These are phyloP conservation scores for Bisporella sp. DNA, from an alignment of 2,329 filamentous ascomycete species.

Conservation along the genomic window DNA sequence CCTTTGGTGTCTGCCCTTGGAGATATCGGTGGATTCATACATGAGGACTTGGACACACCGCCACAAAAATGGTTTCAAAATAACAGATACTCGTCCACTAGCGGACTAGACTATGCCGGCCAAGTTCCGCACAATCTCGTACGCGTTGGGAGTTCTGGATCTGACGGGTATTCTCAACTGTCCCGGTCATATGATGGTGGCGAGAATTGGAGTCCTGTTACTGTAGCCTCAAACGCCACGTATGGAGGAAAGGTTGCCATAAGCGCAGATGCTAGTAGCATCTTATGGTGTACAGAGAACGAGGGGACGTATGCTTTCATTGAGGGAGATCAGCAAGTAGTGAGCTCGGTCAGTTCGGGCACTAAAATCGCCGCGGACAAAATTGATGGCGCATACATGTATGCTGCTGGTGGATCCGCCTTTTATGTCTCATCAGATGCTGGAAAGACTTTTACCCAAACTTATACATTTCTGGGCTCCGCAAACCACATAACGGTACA, in stretches of 20 bases:
- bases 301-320: too few species aligned
- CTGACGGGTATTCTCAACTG: too few species aligned
- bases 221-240: too few species aligned
- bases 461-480: slow-evolving; percentile 30
- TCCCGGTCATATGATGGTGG: too few species aligned
- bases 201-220: too few species aligned
- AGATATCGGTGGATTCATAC: slow-evolving; percentile 15
- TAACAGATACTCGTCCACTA: slow-evolving; percentile 10
- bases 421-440: slow-evolving; percentile 45
- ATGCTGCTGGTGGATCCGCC: neutral
- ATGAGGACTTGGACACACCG: slow-evolving; percentile 10
- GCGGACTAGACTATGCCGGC: slow-evolving; percentile 14
- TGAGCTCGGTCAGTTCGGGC: slow-evolving; percentile 14
- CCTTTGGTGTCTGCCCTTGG: slow-evolving; percentile 12
- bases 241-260: too few species aligned
- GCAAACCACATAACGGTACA: slow-evolving; percentile 45
- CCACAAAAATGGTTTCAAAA: slow-evolving; percentile 12
- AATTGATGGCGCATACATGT: neutral
- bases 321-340: too few species aligned
- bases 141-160: too few species aligned
- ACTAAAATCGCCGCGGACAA: slow-evolving; percentile 47
- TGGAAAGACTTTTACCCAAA: slow-evolving; percentile 36
- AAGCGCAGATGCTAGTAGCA: slow-evolving; percentile 27
- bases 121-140: slow-evolving; percentile 37
- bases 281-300: too few species aligned